Evolutionary conservation across 1,139 yeast species (phyloP), one percentile per base, ranked within the genome.

Genomic region (Saccharomyces hybrid): DNA sequence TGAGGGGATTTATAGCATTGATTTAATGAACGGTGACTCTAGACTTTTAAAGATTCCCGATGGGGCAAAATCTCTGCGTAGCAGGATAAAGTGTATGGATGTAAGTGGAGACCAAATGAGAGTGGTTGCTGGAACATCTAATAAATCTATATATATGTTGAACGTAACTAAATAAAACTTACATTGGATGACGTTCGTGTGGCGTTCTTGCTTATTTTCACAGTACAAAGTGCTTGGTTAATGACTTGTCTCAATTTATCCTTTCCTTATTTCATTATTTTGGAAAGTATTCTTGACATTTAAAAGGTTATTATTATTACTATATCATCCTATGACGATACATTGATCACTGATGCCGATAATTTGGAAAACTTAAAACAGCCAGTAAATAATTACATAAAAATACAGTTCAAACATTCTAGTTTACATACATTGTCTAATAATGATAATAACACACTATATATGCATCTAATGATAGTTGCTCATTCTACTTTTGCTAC

Each of bases 1-100:
- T 61, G 88, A 83, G 61, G 95, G 95, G 0, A 58, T 72, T 0
- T 67, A 84, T n/a, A 93, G 88, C 0, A 61, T 83, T 8, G 85
- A 84, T 63, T 67, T 78, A 25, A 58, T 61, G 9, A 64, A 66
- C 3, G 78, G 77, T 1, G 69, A 66, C 8, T 72, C 68, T 26
- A 68, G 72, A 62, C 54, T 58, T 51, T 71, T 59, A 28, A 54
- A 56, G 60, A 65, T 55, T 61, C 41, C 56, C 20, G 14, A 26
- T 46, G 41, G 14, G 23, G 16, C 38, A 26, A 49, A 25, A 27
- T 6, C 25, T 3, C 23, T 38, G n/a, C 42, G 42, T 38, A 14
- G 7, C 11, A 38, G 42, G 23, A 38, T 38, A 38, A 38, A 38
- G 42, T 38, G 42, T 16, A 38, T 38, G 42, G 42, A 38, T 16